Evolutionary conservation across 768 basidiomycete genomes (phyloP).

Genomic region (Calocybe indica): DNA sequence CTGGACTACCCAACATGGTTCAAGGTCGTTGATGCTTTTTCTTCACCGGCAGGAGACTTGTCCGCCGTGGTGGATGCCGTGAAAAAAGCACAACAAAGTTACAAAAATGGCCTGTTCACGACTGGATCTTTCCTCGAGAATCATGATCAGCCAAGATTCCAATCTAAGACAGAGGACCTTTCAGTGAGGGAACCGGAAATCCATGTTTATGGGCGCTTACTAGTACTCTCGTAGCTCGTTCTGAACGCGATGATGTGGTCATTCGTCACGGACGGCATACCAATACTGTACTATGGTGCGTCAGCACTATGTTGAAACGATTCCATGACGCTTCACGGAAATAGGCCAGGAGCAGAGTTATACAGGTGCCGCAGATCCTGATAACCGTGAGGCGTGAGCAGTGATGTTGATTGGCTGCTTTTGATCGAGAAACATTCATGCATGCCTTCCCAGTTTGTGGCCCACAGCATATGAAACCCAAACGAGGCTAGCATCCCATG

Average conservation of each 20-base stretch:
- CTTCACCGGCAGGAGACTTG: slow-evolving; percentile 48
- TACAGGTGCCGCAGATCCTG: slow-evolving; percentile 48
- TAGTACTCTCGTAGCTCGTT: slow-evolving; percentile 13
- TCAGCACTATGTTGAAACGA: neutral
- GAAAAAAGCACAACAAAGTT: slow-evolving; percentile 34
- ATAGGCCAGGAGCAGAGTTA: slow-evolving; percentile 58
- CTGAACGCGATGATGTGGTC: slow-evolving; percentile 61
- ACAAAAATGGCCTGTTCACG: slow-evolving; percentile 30
- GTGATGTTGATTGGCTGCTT: neutral
- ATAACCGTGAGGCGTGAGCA: slow-evolving; percentile 55
- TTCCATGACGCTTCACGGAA: neutral
- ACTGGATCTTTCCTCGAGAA: slow-evolving; percentile 69
- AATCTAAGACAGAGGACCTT: slow-evolving; percentile 41
- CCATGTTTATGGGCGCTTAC: neutral
- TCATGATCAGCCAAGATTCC: slow-evolving; percentile 60
- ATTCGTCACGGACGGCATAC: slow-evolving; percentile 65
- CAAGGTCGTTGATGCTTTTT: slow-evolving; percentile 45
- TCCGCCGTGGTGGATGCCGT: slow-evolving; percentile 19
- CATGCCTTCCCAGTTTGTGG: slow-evolving; percentile 44
- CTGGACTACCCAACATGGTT: slow-evolving; percentile 58
- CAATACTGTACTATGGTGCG: slow-evolving; percentile 61
- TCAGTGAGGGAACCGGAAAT: slow-evolving; percentile 22
- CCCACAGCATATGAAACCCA: slow-evolving; percentile 44
- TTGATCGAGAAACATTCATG: neutral
- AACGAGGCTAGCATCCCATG: slow-evolving; percentile 41